A percentile compares a stretch with the other conserved stretches of the same genome.
Conservation (phyloP, 1,284 basidiomycete species). For the Trametes pubescens region DNA sequence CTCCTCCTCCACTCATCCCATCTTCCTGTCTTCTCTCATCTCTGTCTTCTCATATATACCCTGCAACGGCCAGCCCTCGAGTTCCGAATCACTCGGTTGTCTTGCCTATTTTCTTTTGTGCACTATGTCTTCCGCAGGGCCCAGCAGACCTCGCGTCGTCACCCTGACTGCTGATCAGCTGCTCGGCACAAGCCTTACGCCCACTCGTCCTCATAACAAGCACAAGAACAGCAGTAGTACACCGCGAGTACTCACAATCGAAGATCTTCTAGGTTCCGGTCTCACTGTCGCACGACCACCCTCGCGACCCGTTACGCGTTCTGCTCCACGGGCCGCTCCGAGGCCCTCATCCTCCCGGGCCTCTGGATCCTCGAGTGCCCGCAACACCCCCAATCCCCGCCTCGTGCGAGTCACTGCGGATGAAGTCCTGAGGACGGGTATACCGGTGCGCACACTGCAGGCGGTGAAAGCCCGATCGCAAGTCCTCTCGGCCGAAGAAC, state of each 20-base stretch:
- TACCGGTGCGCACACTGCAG: constrained; percentile 32
- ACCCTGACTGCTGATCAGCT: constrained; percentile 34
- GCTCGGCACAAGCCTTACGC: constrained; percentile 28
- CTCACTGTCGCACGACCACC: constrained; percentile 29
- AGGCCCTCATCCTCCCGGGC: constrained; percentile 2
- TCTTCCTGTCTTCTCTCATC: neutral
- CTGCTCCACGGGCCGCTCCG: constrained; percentile 11
- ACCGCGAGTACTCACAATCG: constrained; percentile 25
- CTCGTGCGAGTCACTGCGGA: constrained; percentile 28
- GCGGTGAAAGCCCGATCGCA: constrained; percentile 28
- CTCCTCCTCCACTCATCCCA: neutral
- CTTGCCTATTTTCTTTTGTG: neutral
- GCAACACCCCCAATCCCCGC: constrained; percentile 13
- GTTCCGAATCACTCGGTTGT: too few relatives aligned
- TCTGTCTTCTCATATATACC: too few relatives aligned
- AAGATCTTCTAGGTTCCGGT: constrained; percentile 30
- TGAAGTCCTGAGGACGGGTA: constrained; percentile 30
- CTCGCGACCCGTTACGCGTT: constrained; percentile 7
- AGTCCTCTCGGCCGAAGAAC: constrained; percentile 20
- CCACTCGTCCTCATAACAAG: constrained; percentile 21
- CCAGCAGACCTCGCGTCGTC: constrained; percentile 29
- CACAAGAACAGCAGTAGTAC: constrained; percentile 14
- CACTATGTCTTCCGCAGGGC: constrained; percentile 16
- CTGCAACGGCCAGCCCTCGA: too few relatives aligned
- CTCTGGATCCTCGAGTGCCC: constrained; percentile 10